Conservation (phyloP, 140 eudicot species). For the Ambrosia hybrid region DNA sequence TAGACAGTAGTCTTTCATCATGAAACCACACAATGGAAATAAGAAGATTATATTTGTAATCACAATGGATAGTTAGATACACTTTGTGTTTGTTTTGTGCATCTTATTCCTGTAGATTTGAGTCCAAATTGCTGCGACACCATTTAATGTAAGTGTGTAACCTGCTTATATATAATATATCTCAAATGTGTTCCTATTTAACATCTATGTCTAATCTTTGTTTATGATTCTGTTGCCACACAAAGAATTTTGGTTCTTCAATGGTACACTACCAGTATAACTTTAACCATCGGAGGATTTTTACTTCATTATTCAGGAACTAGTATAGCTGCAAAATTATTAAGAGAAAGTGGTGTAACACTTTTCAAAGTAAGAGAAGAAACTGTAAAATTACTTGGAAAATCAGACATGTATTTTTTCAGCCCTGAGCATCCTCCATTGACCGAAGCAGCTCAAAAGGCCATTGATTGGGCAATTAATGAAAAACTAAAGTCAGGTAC, state of each 20-base stretch:
- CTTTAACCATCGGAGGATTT: slow-evolving; percentile 1
- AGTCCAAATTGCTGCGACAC: too few species aligned
- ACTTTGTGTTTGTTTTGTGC: too few species aligned
- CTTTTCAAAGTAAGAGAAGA: slow-evolving; percentile 74
- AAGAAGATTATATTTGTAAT: too few species aligned
- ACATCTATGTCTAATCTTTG: too few species aligned
- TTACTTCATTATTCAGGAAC: slow-evolving; percentile 51
- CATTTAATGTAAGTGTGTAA: too few species aligned
- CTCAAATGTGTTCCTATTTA: too few species aligned
- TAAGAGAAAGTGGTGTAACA: slow-evolving; percentile 79
- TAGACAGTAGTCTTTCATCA: slow-evolving; percentile 1
- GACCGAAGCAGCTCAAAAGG: slow-evolving; percentile 75
- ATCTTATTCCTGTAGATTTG: too few species aligned
- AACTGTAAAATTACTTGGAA: slow-evolving; percentile 72
- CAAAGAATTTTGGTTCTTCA: too few species aligned
- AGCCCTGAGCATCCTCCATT: slow-evolving; percentile 80
- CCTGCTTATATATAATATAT: too few species aligned
- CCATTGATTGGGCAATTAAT: slow-evolving; percentile 86
- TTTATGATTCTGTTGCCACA: too few species aligned
- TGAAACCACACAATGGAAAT: background rate
- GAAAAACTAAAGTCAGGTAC: slow-evolving; percentile 89
- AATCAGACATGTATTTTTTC: slow-evolving; percentile 52
- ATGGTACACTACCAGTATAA: background rate
- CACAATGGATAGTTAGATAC: too few species aligned
- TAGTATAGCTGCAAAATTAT: slow-evolving; percentile 82